Evolutionary conservation across 2,329 filamentous ascomycete genomes (phyloP).

Genomic region (Trichoderma sp.): DNA sequence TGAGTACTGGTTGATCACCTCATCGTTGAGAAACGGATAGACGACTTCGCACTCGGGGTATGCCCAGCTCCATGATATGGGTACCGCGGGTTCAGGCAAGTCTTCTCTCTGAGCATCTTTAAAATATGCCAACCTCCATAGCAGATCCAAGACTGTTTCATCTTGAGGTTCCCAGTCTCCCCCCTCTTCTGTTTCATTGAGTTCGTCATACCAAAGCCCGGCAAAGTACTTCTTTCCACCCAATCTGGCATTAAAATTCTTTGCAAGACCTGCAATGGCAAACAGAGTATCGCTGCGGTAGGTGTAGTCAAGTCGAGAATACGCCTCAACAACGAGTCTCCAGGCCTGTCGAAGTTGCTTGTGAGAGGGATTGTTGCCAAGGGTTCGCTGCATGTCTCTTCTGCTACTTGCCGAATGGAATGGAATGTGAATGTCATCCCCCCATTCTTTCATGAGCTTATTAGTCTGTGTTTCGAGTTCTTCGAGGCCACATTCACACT

Average conservation of each 20-base stretch:
- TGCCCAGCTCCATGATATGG: conserved; percentile 16
- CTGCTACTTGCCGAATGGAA: neutral
- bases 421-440: neutral
- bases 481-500: conserved; percentile 15
- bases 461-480: neutral
- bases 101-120: neutral
- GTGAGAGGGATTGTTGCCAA: conserved; percentile 8
- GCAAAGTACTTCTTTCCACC: conserved; percentile 11
- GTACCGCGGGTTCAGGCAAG: neutral
- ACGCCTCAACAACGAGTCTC: conserved; percentile 10
- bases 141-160: neutral
- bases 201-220: conserved; percentile 13
- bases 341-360: conserved; percentile 7
- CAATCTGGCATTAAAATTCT: conserved; percentile 7
- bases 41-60: conserved; percentile 6
- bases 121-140: conserved; percentile 4
- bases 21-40: conserved; percentile 9
- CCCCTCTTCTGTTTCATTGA: neutral
- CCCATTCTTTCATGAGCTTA: conserved; percentile 12
- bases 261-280: conserved; percentile 12
- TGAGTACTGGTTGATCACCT: neutral
- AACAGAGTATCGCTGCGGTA: conserved; percentile 16
- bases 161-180: neutral
- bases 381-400: neutral
- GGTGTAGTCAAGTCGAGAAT: conserved; percentile 8